Evolutionary conservation across 2,329 filamentous ascomycete genomes (phyloP), one percentile per base, ranked within the genome.

Genomic region (Cercospora berteroae): DNA sequence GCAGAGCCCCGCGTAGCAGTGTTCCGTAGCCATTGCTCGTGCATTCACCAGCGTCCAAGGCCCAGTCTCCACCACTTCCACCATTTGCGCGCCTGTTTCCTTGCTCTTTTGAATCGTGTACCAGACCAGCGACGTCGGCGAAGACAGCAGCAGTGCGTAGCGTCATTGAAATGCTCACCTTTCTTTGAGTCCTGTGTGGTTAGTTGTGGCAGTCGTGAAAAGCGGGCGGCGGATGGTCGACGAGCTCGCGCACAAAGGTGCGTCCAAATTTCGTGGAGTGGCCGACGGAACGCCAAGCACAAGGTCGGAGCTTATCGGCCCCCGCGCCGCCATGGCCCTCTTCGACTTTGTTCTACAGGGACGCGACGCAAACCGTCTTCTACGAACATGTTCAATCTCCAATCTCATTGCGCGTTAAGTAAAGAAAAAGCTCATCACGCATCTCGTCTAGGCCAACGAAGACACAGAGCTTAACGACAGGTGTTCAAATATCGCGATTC

Each of bases 261-360:
- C n/a, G 55, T 58, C 55, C 31, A 58, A 58, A 58, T 33, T 58
- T 58, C 55, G 55, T 58, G 29, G 55, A 36, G 55, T 58, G 55
- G 55, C 55, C 27, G 18, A 16, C n/a, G 7, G n/a, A 20, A 33
- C 10, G 55, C 55, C 55, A 58, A 58, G 52, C 52, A 29, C 13
- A 20, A 29, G 16, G 18, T 58, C 55, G 55, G 55, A 58, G 31
- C n/a, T 58, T 58, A 16, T 58, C 31, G 31, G 31, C 55, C 48
- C 55, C n/a, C 55, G 55, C 29, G 27, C 55, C 29, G 25, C 13
- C 9, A 20, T 20, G 18, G 55, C 23, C 48, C 20, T 52, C 27
- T 4, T 33, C 8, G 23, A n/a, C 31, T 33, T n/a, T n/a, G n/a
- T n/a, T n/a, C n/a, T 1, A 33, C 31, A 33, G 31, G 31, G 31